Percentiles rank a stretch among this genome's conserved stretches.
Evolutionary conservation across 1,284 basidiomycete genomes (phyloP).

Genomic region (Pascua guehoae): DNA sequence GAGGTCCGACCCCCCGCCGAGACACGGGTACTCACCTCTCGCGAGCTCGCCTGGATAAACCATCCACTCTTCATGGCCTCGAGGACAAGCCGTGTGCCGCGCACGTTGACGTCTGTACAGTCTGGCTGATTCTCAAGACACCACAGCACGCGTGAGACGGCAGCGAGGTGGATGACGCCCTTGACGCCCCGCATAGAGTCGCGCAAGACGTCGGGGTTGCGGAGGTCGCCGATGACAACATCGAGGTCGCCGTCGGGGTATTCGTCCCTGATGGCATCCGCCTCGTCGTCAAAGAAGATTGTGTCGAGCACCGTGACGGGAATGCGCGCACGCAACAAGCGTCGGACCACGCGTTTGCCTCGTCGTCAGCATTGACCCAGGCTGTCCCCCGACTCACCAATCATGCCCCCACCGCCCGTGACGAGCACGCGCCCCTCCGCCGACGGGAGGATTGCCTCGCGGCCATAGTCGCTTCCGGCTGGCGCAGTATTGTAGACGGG

Average conservation of each 20-base stretch:
- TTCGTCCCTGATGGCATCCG: constrained; percentile 13
- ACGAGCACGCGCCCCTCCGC: constrained; percentile 9
- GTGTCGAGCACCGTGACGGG: constrained; percentile 27
- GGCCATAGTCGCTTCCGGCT: constrained; percentile 1
- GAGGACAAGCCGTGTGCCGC: constrained; percentile 26
- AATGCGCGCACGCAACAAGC: constrained; percentile 14
- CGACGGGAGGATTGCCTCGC: not conserved
- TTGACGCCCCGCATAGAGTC: constrained; percentile 24
- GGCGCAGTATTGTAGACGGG: no score
- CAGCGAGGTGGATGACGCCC: constrained; percentile 37
- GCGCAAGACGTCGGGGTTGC: constrained; percentile 16
- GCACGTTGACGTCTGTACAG: constrained; percentile 37
- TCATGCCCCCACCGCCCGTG: constrained; percentile 16
- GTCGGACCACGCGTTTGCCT: constrained; percentile 27
- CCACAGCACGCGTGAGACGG: constrained; percentile 32
- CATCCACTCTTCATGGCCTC: constrained; percentile 23
- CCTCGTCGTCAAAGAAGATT: constrained; percentile 25
- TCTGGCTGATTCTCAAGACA: constrained; percentile 34
- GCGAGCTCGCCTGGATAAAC: constrained; percentile 36
- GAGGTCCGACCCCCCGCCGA: no score
- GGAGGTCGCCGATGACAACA: constrained; percentile 25
- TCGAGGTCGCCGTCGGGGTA: constrained; percentile 15
- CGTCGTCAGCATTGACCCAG: not conserved
- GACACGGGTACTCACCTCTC: constrained; percentile 20
- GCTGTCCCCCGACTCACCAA: constrained; percentile 6